A percentile compares a stretch with the other conserved stretches of the same genome.
Conservation (phyloP, 257 asterid species). For the Ophiorrhiza pumila region DNA sequence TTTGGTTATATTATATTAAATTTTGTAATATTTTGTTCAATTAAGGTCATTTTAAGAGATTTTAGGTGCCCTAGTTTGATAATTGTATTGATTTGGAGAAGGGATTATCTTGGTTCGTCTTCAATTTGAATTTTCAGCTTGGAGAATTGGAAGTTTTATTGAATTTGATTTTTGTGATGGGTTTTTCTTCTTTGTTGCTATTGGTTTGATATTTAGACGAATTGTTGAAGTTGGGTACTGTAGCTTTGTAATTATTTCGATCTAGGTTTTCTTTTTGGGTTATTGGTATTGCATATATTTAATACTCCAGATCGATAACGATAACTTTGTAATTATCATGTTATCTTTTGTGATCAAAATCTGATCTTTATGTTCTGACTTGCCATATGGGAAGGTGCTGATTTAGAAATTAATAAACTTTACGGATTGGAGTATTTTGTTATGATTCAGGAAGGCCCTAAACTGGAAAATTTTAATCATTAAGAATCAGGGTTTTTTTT, state of each 20-base stretch:
- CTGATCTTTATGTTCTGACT: slow-evolving; percentile 14
- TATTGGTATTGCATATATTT: slow-evolving; percentile 9
- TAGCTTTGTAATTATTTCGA: slow-evolving; percentile 16
- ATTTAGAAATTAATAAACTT: neutral
- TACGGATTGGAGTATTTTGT: neutral
- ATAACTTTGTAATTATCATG: neutral
- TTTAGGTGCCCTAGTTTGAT: neutral
- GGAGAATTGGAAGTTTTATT: neutral
- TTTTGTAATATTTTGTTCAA: slow-evolving; percentile 1
- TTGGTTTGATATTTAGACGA: neutral
- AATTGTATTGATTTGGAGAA: neutral
- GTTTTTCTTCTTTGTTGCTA: neutral
- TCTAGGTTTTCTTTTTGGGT: slow-evolving; percentile 22
- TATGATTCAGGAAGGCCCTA: neutral
- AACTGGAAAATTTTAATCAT: slow-evolving; percentile 7
- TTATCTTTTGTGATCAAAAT: neutral
- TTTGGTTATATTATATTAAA: neutral
- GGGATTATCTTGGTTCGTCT: neutral
- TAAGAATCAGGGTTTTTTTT: slow-evolving; percentile 10
- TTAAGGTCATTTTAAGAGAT: neutral
- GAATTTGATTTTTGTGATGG: neutral
- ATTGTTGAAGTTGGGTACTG: slow-evolving; percentile 6
- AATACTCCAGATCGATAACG: slow-evolving; percentile 16
- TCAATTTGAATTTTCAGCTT: slow-evolving; percentile 1
- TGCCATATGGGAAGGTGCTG: slow-evolving; percentile 13